Base-by-base conservation (phyloP, 1,139 yeast genomes). In the Kodamaea arcana region DNA sequence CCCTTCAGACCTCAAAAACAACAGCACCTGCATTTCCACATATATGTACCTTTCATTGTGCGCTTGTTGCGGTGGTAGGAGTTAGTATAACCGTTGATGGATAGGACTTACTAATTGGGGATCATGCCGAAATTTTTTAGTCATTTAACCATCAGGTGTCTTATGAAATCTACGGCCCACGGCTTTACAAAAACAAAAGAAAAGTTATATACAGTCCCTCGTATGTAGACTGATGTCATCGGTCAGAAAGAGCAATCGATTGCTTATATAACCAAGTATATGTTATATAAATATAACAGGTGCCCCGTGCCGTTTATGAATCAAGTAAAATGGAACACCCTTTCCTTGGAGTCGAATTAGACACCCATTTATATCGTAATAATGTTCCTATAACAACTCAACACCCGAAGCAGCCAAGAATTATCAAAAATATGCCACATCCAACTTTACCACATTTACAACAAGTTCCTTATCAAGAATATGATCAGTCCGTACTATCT, bases 241-340 rank as follows among this genome's bases (percentile, higher is more conserved):
- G 22, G 6, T 18, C 22, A 18, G n/a, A 24, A 24, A 25, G 12
- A 25, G 27, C 16, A 15, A 14, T 25, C 27, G 3, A 3, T 15
- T 14, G 16, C 15, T 25, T 25, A 14, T 15, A 25, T 25, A 25
- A 25, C 10, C 27, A 25, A 24, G 15, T 24, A 24, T 24, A 12
- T 14, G 10, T 14, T 9, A 10, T 25, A 14, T 4, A 5, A 25
- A 14, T 14, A 24, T 24, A 24, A 7, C 15, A 7, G 22, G 6
- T 18, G 22, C 22, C 22, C 22, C 22, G 22, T 18, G 22, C 22
- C 22, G 9, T 25, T 13, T 25, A 25, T 13, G 28, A 25, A 13
- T 24, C 11, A 13, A 25, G 46, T 29, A 26, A n/a, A n/a, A 60
- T 62, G 68, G 69, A 63, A 41, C 68, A 60, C 42, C 65, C 55